Evolutionary conservation across 2,329 filamentous ascomycete species (phyloP).

Genomic region (Ramichloridium luteum): DNA sequence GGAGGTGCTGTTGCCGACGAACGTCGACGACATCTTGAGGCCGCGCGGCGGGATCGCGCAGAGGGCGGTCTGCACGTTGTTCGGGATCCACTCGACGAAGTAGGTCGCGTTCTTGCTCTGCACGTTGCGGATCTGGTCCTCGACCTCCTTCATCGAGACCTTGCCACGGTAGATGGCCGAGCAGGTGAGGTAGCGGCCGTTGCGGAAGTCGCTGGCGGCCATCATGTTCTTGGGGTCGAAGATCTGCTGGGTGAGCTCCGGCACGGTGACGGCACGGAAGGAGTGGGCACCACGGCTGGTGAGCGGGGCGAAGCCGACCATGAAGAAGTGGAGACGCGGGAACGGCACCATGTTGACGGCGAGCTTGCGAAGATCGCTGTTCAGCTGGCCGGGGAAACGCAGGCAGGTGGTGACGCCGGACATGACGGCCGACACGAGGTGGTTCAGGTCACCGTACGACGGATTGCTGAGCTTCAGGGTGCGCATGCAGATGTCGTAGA

Average conservation of each 20-base stretch:
- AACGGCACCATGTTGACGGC: conserved; percentile 99
- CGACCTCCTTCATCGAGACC: conserved; percentile 99
- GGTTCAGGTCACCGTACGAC: conserved; percentile 98
- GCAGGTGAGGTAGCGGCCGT: conserved; percentile 98
- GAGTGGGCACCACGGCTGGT: conserved; percentile 85
- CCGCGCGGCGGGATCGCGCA: conserved; percentile 97
- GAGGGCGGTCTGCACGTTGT: conserved; percentile 99
- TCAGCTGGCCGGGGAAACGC: conserved; percentile 98
- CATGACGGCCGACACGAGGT: conserved; percentile 99
- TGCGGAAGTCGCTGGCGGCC: conserved; percentile 99
- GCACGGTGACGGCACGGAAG: conserved; percentile 95
- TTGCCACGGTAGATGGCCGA: conserved; percentile 99
- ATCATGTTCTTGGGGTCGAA: conserved; percentile 99
- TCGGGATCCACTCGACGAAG: conserved; percentile 99
- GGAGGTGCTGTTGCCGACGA: conserved; percentile 97
- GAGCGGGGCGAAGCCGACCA: conserved; percentile 98
- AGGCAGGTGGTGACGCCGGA: conserved; percentile 97
- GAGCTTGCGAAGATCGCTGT: conserved; percentile 98
- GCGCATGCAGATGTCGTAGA: conserved; percentile 99
- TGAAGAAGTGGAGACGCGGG: conserved; percentile 99
- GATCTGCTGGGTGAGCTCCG: conserved; percentile 99
- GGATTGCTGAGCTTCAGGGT: conserved; percentile 98
- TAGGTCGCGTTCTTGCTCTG: conserved; percentile 99
- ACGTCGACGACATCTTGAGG: conserved; percentile 98
- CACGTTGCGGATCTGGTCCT: conserved; percentile 99